These are phyloP conservation scores for Mucor circinelloides DNA, from an alignment of 371 early-diverging fungal species.

Conservation along the genomic window DNA sequence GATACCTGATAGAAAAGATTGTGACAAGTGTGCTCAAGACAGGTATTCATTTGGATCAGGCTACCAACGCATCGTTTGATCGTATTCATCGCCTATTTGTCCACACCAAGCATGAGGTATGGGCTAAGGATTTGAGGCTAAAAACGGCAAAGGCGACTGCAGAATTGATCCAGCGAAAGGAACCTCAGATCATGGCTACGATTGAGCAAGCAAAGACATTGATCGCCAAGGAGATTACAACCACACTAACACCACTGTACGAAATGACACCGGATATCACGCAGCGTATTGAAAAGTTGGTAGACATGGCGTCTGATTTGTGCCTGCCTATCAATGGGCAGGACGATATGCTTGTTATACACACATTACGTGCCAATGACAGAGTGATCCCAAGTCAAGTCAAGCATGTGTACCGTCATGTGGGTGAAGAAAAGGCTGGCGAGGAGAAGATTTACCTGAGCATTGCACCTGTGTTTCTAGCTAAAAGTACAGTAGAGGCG, in stretches of 20 bases:
- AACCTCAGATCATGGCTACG: neutral
- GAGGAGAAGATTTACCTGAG: constrained; percentile 5
- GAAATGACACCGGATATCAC: neutral
- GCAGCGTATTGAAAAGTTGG: constrained; percentile 12
- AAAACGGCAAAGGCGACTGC: constrained; percentile 20
- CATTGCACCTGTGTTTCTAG: constrained; percentile 23
- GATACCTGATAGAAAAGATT: constrained; percentile 3
- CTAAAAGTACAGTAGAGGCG: constrained; percentile 12
- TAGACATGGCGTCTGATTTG: constrained; percentile 27
- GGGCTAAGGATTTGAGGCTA: constrained; percentile 16
- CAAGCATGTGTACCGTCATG: constrained; percentile 10
- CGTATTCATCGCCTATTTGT: neutral
- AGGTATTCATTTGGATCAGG: constrained; percentile 11
- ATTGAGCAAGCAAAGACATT: neutral
- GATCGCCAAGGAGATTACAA: neutral
- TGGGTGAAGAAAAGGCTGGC: neutral
- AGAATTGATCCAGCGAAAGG: neutral
- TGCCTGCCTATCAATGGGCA: constrained; percentile 26
- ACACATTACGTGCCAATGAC: neutral
- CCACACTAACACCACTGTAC: neutral
- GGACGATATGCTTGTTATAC: constrained; percentile 12
- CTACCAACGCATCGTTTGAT: neutral
- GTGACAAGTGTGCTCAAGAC: neutral
- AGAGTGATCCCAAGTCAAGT: constrained; percentile 15
- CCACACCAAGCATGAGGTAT: neutral